These are phyloP conservation scores for Liquidambar formosana DNA, from an alignment of 164 flowering plant species.

Conservation along the genomic window DNA sequence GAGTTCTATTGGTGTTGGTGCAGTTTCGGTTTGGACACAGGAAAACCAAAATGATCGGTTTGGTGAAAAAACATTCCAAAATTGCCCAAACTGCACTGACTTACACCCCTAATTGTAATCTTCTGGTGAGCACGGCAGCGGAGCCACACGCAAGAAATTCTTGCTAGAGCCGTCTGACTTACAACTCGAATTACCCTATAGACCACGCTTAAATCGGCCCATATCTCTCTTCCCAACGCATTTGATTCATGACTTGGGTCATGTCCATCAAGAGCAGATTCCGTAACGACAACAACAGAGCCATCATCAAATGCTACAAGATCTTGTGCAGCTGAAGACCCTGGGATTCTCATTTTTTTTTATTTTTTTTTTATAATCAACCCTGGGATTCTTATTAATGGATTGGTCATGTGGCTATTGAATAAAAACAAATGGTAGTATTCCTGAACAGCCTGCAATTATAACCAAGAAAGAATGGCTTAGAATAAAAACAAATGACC, in stretches of 20 bases:
- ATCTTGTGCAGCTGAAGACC: slow-evolving; percentile 16
- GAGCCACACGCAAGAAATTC: slow-evolving; percentile 55
- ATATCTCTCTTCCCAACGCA: slow-evolving; percentile 37
- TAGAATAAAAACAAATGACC: neutral
- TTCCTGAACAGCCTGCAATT: slow-evolving; percentile 71
- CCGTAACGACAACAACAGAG: slow-evolving; percentile 69
- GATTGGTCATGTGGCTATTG: slow-evolving; percentile 15
- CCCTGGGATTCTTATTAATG: slow-evolving; percentile 12
- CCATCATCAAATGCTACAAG: slow-evolving; percentile 58
- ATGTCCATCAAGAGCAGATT: slow-evolving; percentile 80
- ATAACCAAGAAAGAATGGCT: slow-evolving; percentile 1
- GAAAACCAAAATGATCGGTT: no score
- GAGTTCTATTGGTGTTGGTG: no score
- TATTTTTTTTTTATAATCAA: no score
- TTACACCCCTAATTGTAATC: no score
- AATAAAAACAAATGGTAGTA: slow-evolving; percentile 39
- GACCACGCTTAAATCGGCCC: slow-evolving; percentile 56
- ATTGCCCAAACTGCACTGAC: no score
- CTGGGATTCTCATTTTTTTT: no score
- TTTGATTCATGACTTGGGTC: slow-evolving; percentile 30
- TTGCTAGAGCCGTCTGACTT: slow-evolving; percentile 60
- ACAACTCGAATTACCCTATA: slow-evolving; percentile 58
- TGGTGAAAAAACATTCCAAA: no score
- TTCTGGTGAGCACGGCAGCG: slow-evolving; percentile 38
- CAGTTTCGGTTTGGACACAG: no score